Percentiles rank a stretch among this genome's conserved stretches.
phyloP scores from a whole-genome alignment of 371 early-diverging fungal genomes.

The Saksenaea oblongispora region DNA sequence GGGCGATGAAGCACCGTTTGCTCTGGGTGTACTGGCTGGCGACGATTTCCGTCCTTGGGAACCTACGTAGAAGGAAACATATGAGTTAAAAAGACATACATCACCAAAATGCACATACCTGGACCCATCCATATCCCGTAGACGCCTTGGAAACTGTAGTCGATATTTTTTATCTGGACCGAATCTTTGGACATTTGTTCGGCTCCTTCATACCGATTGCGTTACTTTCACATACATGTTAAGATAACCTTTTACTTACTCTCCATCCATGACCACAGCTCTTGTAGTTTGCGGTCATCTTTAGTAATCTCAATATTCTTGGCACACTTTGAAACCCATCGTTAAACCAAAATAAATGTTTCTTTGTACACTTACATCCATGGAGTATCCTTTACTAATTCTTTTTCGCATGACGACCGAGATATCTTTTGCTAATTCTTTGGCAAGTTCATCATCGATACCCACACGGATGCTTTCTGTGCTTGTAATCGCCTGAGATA shows the following conservation, averaged over 20 bases:
- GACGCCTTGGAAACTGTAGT: constrained; percentile 76
- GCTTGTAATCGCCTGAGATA: background rate
- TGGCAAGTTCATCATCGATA: constrained; percentile 1
- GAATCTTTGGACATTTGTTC: constrained; percentile 58
- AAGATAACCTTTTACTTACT: constrained; percentile 25
- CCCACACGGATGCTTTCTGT: background rate
- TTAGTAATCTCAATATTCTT: constrained; percentile 40
- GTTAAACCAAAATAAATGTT: background rate
- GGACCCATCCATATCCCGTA: constrained; percentile 57
- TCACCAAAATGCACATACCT: constrained; percentile 16
- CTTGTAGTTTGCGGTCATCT: constrained; percentile 45
- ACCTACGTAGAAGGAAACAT: background rate
- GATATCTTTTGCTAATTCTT: constrained; percentile 64
- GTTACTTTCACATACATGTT: background rate
- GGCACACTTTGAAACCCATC: constrained; percentile 25
- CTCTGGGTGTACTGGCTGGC: constrained; percentile 35
- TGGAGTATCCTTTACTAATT: constrained; percentile 72
- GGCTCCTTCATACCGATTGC: constrained; percentile 31
- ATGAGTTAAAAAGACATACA: background rate
- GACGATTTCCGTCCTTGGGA: constrained; percentile 33
- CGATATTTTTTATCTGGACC: constrained; percentile 53
- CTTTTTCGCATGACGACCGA: constrained; percentile 78
- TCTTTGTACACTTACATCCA: constrained; percentile 54
- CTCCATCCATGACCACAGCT: constrained; percentile 79
- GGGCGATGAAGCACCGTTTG: constrained; percentile 1